Evolutionary conservation across 306 rosid genomes (phyloP).

Genomic region (Vigna reflexopilosa): DNA sequence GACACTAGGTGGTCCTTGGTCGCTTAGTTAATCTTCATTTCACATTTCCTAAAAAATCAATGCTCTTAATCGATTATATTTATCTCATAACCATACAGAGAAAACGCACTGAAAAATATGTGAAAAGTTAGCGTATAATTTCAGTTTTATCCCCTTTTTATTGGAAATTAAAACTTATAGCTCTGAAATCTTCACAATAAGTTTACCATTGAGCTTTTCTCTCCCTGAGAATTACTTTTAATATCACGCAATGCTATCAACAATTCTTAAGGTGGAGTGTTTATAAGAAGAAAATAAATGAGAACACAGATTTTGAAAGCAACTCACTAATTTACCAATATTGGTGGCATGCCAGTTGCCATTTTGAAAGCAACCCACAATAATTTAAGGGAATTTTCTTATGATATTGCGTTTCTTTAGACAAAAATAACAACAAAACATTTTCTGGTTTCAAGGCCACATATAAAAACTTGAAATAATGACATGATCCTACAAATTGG

Average conservation of each 20-base stretch:
- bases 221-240: not conserved
- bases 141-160: not conserved
- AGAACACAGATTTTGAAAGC: not conserved
- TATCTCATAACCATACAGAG: not conserved
- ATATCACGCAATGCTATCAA: not conserved
- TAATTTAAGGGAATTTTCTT: not conserved
- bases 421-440: not conserved
- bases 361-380: too few species aligned
- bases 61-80: not conserved
- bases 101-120: not conserved
- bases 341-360: too few species aligned
- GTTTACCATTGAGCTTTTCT: not conserved
- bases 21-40: not conserved
- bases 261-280: not conserved
- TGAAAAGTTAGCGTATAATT: not conserved
- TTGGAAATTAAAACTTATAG: not conserved
- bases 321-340: not conserved
- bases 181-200: not conserved
- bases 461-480: slow-evolving; percentile 24
- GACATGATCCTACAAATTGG: not conserved
- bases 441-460: not conserved
- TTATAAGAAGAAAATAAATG: not conserved
- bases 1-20: not conserved
- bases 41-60: not conserved
- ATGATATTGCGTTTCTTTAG: not conserved